Evolutionary conservation across 2,329 filamentous ascomycete species (phyloP), one percentile per base, ranked within the genome.

Genomic region (Whalleya microplaca): DNA sequence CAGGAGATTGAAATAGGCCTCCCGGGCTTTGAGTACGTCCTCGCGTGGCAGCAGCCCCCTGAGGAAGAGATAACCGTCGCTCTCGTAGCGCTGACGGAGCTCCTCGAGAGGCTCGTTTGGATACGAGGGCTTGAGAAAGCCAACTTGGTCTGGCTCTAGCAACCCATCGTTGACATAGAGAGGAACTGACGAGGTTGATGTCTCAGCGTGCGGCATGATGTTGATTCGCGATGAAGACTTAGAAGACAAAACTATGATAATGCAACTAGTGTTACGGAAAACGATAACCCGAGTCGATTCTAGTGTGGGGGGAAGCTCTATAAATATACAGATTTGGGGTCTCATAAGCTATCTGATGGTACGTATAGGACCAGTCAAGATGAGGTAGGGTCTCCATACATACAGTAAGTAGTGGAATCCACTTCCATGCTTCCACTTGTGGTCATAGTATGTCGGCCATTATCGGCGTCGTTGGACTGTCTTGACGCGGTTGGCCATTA

Each of bases 41-140:
- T 73, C 71, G n/a, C 76, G 68, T 5, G 76, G 75, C 20, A 79
- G 61, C 6, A 78, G 53, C 5, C 70, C 68, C 48, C 78, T 78
- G 32, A 79, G 63, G 55, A 73, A 77, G 21, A 79, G 59, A 59
- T 78, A 78, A 21, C 75, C 75, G 48, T 78, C 75, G 14, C 66
- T 59, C 20, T 70, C 50, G 37, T 74, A 73, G 6, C 73, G 73
- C 40, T 66, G 63, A 21, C 73, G 71, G 60, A 78, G 71, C 46
- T 77, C 71, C 32, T 72, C 65, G 8, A 75, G 53, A 2, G 75
- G 71, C 19, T 75, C 73, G 55, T 69, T 62, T n/a, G 66, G 64
- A 4, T 63, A 62, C 0, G 72, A 74, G 29, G 68, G 51, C 10
- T 61, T 64, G 51, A 77, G 69, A 65, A 68, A 70, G 40, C 67